phyloP scores from a whole-genome alignment of 805 yeast species.

The Wickerhamomyces tratensis region DNA sequence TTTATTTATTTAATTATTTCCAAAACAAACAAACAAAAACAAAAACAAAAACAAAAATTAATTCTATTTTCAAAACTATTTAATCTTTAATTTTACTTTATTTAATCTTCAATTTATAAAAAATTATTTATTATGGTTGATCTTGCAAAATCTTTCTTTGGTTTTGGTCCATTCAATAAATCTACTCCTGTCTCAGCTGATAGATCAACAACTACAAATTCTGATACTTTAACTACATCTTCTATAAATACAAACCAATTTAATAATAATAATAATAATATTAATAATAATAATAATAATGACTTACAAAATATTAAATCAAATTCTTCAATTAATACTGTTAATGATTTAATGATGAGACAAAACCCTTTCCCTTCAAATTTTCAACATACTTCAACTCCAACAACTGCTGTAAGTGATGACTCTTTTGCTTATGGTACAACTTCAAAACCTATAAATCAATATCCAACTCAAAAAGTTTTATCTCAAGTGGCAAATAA shows the following conservation, averaged over 20 bases:
- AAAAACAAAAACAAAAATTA: no score
- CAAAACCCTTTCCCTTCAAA: slow-evolving; percentile 20
- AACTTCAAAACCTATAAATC: slow-evolving; percentile 32
- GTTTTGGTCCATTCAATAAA: slow-evolving; percentile 21
- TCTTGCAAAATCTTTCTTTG: slow-evolving; percentile 28
- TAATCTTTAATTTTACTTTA: background rate
- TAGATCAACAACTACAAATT: background rate
- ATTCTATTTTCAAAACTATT: background rate
- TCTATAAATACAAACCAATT: background rate
- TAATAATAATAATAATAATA: slow-evolving; percentile 5
- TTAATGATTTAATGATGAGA: background rate
- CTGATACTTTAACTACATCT: background rate
- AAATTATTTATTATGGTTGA: slow-evolving; percentile 25
- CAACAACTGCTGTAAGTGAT: slow-evolving; percentile 62
- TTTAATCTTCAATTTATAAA: background rate
- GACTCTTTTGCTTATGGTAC: slow-evolving; percentile 63
- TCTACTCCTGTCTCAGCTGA: background rate
- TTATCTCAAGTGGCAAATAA: slow-evolving; percentile 21
- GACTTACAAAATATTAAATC: slow-evolving; percentile 1
- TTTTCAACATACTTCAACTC: slow-evolving; percentile 41
- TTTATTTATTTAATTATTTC: no score
- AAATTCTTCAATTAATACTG: slow-evolving; percentile 1
- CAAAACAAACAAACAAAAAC: no score
- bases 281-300: slow-evolving; percentile 4
- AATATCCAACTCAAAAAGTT: slow-evolving; percentile 25